phyloP scores from a whole-genome alignment of 2,329 filamentous ascomycete genomes.

The Tolypocladium inflatum region DNA sequence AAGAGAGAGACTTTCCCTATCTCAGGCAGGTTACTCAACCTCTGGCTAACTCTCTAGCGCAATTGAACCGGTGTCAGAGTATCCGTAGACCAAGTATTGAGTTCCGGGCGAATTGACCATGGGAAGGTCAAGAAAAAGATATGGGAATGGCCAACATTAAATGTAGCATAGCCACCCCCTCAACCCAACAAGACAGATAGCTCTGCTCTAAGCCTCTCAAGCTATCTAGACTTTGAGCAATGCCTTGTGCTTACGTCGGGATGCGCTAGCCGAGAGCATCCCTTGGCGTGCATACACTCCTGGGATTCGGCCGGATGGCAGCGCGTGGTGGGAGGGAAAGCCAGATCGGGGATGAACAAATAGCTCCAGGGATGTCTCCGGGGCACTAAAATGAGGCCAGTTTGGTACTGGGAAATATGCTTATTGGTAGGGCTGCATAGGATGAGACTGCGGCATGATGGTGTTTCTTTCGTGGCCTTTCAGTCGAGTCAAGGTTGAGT shows the following conservation, averaged over 20 bases:
- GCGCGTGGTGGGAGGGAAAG: neutral
- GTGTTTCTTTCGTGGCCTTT: too few relatives aligned
- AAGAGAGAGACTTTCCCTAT: neutral
- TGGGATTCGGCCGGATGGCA: neutral
- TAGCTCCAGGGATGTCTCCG: neutral
- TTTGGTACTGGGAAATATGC: neutral
- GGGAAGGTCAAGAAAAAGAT: neutral
- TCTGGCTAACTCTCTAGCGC: neutral
- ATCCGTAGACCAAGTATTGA: neutral
- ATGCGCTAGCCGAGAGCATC: neutral
- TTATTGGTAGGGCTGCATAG: too few relatives aligned
- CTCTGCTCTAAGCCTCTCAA: neutral
- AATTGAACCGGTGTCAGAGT: neutral
- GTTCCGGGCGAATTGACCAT: neutral
- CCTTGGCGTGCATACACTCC: neutral
- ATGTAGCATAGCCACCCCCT: neutral
- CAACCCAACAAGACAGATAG: neutral
- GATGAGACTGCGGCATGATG: too few relatives aligned
- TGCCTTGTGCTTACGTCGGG: neutral
- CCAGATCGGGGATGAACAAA: neutral
- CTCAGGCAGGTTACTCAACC: neutral
- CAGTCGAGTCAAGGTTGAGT: neutral
- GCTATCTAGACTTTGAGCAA: neutral
- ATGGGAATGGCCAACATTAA: neutral
- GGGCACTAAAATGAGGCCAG: neutral